Conservation (phyloP, 1,284 basidiomycete species). For the Inonotus obliquus region DNA sequence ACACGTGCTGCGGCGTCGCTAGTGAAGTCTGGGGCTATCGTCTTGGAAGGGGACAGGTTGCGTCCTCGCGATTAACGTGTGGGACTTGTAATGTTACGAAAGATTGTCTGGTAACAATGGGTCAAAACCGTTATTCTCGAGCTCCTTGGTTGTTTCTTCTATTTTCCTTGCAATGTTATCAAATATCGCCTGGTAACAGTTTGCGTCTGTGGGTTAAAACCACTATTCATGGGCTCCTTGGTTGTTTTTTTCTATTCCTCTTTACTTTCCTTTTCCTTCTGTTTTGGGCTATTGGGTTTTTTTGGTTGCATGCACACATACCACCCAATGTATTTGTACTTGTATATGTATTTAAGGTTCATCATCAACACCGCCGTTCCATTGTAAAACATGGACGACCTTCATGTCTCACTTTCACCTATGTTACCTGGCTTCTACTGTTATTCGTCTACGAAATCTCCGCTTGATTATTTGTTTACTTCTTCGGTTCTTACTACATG, state of each 20-base stretch:
- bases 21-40: conserved; percentile 7
- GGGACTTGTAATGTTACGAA: not conserved
- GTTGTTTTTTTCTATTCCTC: no score
- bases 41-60: conserved; percentile 8
- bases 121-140: no score
- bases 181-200: no score
- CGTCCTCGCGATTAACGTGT: not conserved
- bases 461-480: no score
- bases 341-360: conserved; percentile 12
- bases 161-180: no score
- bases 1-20: conserved; percentile 12
- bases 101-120: no score
- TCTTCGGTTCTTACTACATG: no score
- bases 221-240: no score
- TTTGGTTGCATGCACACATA: conserved; percentile 1
- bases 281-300: conserved; percentile 6
- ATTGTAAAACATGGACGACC: not conserved
- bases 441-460: no score
- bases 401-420: not conserved
- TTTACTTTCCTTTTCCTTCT: not conserved
- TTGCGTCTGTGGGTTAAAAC: no score
- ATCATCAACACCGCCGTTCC: not conserved
- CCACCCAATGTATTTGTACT: conserved; percentile 2
- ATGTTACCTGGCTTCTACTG: no score
- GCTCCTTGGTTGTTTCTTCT: no score